phyloP scores from a whole-genome alignment of 176 grass and related monocot genomes.

The Avena insularis region DNA sequence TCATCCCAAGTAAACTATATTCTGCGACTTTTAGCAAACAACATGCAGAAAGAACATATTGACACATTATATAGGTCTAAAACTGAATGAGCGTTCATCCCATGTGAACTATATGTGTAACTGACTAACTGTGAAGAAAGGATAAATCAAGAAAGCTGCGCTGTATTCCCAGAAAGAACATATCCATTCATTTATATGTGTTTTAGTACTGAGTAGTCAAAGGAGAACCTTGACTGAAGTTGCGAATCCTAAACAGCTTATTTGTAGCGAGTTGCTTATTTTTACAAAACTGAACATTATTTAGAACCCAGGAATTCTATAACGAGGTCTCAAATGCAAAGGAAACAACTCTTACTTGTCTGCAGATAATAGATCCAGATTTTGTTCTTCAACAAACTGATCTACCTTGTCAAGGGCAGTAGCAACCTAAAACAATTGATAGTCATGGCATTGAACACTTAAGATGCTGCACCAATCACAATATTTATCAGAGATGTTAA shows the following conservation, averaged over 20 bases:
- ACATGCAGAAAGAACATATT: conserved; percentile 25
- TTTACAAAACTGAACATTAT: conserved; percentile 10
- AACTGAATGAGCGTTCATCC: conserved; percentile 20
- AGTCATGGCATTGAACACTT: not conserved
- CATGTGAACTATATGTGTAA: conserved; percentile 25
- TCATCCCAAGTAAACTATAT: conserved; percentile 35
- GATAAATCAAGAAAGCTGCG: not conserved
- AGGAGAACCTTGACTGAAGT: not conserved
- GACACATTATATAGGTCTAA: conserved; percentile 30
- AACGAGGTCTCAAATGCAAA: conserved; percentile 12
- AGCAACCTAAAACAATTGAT: conserved; percentile 47
- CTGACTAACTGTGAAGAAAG: conserved; percentile 1
- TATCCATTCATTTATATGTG: conserved; percentile 28
- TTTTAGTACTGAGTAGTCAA: conserved; percentile 10
- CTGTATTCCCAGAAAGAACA: conserved; percentile 17
- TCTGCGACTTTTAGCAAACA: conserved; percentile 21
- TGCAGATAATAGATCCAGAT: conserved; percentile 59
- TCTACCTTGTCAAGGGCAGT: conserved; percentile 57
- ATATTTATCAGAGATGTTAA: not conserved
- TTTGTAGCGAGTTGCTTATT: not conserved
- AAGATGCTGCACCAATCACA: not conserved
- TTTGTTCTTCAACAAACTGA: conserved; percentile 58
- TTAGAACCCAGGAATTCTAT: not conserved
- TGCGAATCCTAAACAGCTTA: conserved; percentile 25
- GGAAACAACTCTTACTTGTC: conserved; percentile 56